phyloP scores from a whole-genome alignment of 2,329 filamentous ascomycete species.

The Thyridium curvatum region DNA sequence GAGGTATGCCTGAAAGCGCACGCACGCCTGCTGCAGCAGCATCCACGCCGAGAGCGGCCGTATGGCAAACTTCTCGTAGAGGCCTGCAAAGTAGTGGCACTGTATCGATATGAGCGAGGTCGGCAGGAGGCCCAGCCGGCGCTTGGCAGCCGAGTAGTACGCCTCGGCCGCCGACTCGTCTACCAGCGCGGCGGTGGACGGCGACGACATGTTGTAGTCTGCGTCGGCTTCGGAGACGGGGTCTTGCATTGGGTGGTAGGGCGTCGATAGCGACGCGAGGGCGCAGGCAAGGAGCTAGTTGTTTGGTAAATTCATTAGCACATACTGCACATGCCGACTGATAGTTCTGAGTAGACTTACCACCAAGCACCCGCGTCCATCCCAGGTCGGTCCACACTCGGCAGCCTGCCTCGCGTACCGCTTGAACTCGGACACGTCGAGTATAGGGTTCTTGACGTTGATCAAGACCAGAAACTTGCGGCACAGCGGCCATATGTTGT shows the following conservation, averaged over 20 bases:
- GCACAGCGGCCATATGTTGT: constrained; percentile 19
- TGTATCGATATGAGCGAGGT: not conserved
- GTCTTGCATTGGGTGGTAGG: too few species aligned
- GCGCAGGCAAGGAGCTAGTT: too few species aligned
- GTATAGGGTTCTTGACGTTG: constrained; percentile 28
- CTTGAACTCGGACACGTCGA: constrained; percentile 19
- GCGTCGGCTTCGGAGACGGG: too few species aligned
- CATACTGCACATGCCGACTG: too few species aligned
- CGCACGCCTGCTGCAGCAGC: constrained; percentile 2
- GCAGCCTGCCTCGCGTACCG: constrained; percentile 13
- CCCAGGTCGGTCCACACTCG: constrained; percentile 21
- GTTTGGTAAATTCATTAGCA: too few species aligned
- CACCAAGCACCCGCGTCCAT: constrained; percentile 23
- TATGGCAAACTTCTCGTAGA: constrained; percentile 7
- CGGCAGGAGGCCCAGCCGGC: constrained; percentile 1
- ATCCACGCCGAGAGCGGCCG: constrained; percentile 4
- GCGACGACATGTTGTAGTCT: too few species aligned
- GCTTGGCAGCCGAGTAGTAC: constrained; percentile 2
- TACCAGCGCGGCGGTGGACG: too few species aligned
- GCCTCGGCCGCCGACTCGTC: constrained; percentile 3
- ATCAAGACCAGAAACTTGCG: constrained; percentile 22
- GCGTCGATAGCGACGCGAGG: too few species aligned
- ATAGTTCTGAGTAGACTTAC: too few species aligned
- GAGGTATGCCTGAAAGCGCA: constrained; percentile 1
- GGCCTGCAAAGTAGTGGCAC: constrained; percentile 5